Evolutionary conservation across 495 filamentous ascomycete species (phyloP), one percentile per base, ranked within the genome.

Genomic region (Platismatia glauca): DNA sequence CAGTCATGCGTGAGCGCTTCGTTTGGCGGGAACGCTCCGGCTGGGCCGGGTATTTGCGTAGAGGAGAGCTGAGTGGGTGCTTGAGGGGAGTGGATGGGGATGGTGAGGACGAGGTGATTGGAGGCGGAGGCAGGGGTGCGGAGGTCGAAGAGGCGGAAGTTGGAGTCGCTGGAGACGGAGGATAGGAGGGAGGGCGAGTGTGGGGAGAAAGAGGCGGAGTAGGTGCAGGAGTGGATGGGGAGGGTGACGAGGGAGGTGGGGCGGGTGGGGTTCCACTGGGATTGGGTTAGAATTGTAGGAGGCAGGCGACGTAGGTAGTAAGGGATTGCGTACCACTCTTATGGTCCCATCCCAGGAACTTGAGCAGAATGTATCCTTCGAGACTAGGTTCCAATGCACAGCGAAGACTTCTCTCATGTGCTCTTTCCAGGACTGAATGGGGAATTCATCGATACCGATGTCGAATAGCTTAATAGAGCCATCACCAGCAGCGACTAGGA

Each of bases 1-100:
- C 95, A 97, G 74, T 98, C 94, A 72, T 97, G 94, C 4, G 93
- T 97, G 20, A 98, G 82, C 35, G 87, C 82, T 76, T 98, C 94
- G 22, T 81, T 78, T 0, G 87, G 87, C n/a, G 81, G 74, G 58
- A 78, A 55, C 73, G 81, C 34, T n/a, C 50, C 44, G 0, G 66
- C 61, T 2, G 70, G 66, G 9, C 67, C 68, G 31, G 27, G 43
- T 18, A 11, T 50, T 15, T 20, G 22, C 1, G 73, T 68, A 9
- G 73, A 67, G n/a, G 75, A 57, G 62, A 71, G 55, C 67, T 70
- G 66, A 31, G 72, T 65, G 63, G 62, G 75, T 0, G 78, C 74
- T 6, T 81, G 79, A 4, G 81, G 77, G 4, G 81, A 78, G 72
- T 95, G 91, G 64, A 91, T 89, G 13, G 89, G 89, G 53, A 96